Conservation (phyloP, 192 early-diverging fungal species). For the Haplosporangium gracile region DNA sequence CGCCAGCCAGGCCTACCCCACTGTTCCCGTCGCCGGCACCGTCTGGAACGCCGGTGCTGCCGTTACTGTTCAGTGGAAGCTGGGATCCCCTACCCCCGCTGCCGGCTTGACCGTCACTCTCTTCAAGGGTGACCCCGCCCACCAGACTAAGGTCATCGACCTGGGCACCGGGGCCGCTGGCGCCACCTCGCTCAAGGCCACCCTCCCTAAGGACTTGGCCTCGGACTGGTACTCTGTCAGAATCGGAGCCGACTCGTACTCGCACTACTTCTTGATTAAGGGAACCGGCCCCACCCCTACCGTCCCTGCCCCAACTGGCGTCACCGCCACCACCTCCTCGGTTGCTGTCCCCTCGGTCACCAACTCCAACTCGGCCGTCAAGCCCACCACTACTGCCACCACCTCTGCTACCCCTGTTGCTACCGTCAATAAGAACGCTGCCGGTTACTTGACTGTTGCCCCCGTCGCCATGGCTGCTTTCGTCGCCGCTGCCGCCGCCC, state of each 20-base stretch:
- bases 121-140: conserved; percentile 36
- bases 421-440: conserved; percentile 4
- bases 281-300: conserved; percentile 19
- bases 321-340: neutral
- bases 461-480: conserved; percentile 17
- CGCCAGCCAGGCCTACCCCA: conserved; percentile 34
- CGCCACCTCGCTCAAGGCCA: conserved; percentile 20
- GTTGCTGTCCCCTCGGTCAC: neutral
- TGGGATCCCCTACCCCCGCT: conserved; percentile 7
- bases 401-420: neutral
- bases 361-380: neutral
- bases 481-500: conserved; percentile 15
- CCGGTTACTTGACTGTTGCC: conserved; percentile 6
- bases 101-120: conserved; percentile 18
- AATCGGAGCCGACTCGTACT: conserved; percentile 34
- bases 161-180: conserved; percentile 15
- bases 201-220: conserved; percentile 16
- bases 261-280: conserved; percentile 35
- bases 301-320: conserved; percentile 11
- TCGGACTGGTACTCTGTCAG: conserved; percentile 48
- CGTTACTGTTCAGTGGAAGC: conserved; percentile 31
- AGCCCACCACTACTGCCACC: neutral
- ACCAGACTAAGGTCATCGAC: conserved; percentile 22
- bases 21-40: conserved; percentile 28
- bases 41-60: conserved; percentile 18